Base-by-base conservation (phyloP, 192 early-diverging fungal species). In the Coemansia sp. region DNA sequence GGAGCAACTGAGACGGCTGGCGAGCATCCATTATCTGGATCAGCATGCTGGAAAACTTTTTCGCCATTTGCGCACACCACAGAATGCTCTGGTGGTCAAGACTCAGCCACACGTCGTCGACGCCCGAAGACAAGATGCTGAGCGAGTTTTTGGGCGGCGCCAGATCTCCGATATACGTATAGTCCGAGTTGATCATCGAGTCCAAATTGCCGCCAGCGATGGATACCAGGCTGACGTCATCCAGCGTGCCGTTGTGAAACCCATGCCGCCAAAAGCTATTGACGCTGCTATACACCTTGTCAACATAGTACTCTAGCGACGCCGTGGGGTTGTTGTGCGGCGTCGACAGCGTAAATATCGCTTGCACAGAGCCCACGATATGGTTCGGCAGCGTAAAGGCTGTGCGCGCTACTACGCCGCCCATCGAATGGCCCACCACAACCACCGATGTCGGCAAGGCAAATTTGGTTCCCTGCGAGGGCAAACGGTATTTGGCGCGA, bases 371-470 rank as follows among this genome's bases (percentile, higher is more conserved):
- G 3, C 90, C 90, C 0, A 86, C 80, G 5, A 84, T 67, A 74
- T 92, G 91, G 83, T 92, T 95, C 0, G 86, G 70, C 61, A 94
- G 82, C 0, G 85, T 89, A 57, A 94, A 86, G 38, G 94, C 85
- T 1, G 89, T 87, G 11, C 96, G 86, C 1, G 96, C 95, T 20
- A 97, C 96, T n/a, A 97, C 89, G 13, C 96, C 96, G 40, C 97
- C 97, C 96, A 98, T 97, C 11, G 95, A 97, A 74, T 98, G 95
- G 13, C 91, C 95, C 61, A 96, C 80, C 29, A 97, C 80, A n/a
- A 93, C 76, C 20, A 98, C 92, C 16, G 93, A 92, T 5, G 74
- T 79, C 0, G 94, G 93, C 49, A 85, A 67, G 15, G 77, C 78
- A 59, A 82, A 79, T 9, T 22, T 49, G 20, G 87, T 68, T 13